Evolutionary conservation across 768 basidiomycete species (phyloP).

Genomic region (Flagelloscypha sp.): DNA sequence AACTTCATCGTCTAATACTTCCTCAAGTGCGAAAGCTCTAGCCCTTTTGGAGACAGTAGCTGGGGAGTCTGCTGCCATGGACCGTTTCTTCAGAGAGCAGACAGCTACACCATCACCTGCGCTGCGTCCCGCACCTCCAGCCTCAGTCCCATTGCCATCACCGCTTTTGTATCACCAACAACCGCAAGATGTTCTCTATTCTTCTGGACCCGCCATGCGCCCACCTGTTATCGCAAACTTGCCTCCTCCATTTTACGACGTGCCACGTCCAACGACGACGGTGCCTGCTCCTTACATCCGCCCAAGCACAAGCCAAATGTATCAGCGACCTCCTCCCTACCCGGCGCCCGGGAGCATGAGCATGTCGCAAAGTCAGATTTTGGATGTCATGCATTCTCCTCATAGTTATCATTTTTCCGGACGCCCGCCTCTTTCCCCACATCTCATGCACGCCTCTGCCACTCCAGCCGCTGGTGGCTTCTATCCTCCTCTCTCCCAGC

Average conservation of each 20-base stretch:
- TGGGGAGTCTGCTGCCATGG: slow-evolving; percentile 63
- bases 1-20: slow-evolving; percentile 17
- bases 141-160: slow-evolving; percentile 12
- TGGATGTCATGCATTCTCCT: slow-evolving; percentile 33
- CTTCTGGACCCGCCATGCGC: not conserved
- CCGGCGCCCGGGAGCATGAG: slow-evolving; percentile 31
- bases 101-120: no score
- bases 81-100: slow-evolving; percentile 24
- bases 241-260: no score
- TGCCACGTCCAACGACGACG: no score
- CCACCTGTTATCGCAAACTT: no score
- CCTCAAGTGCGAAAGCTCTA: slow-evolving; percentile 45
- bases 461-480: slow-evolving; percentile 7
- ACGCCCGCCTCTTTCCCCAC: not conserved
- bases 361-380: slow-evolving; percentile 45
- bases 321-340: slow-evolving; percentile 18
- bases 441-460: not conserved
- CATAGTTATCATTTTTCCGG: slow-evolving; percentile 2
- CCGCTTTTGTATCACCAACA: not conserved
- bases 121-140: slow-evolving; percentile 11
- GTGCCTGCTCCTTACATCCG: no score
- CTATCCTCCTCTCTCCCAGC: slow-evolving; percentile 1
- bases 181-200: slow-evolving; percentile 3
- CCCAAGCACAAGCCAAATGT: slow-evolving; percentile 27
- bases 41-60: slow-evolving; percentile 66